Evolutionary conservation across 768 basidiomycete genomes (phyloP), one percentile per base, ranked within the genome.

Genomic region (Russula foetens): DNA sequence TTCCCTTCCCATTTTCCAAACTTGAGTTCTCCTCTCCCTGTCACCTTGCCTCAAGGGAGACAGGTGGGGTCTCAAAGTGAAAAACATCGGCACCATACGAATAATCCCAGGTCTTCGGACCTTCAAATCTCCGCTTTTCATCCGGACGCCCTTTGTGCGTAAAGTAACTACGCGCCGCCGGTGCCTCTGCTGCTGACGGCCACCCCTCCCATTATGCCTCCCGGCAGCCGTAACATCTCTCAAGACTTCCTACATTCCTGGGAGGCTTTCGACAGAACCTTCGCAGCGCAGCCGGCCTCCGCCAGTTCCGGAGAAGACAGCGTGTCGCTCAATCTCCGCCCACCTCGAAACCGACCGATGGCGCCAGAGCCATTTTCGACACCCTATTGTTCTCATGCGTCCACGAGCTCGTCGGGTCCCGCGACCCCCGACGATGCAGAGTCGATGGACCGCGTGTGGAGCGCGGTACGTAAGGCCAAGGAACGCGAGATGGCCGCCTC

Each of bases 401-500:
- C 64, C 26, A 56, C 64, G 33, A 66, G 64, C 56, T 66, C 64
- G 11, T 47, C 64, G 12, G 67, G 56, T 24, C 66, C 63, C 21
- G 48, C 61, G 49, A 65, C 65, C 12, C 65, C 68, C 47, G 60
- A 57, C 12, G 71, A 74, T 31, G 65, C 62, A 49, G 67, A 63
- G 11, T 73, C 73, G 15, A 72, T 88, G 63, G 79, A 86, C 66
- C 73, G 80, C 23, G 71, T 89, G n/a, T 89, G 87, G 87, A 79
- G 74, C 59, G 77, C 79, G 56, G 78, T 89, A 54, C 79, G 85
- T 47, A 78, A 80, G 69, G 76, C 80, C 71, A 89, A 88, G 71
- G 82, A 82, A 52, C 77, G 75, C 63, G 79, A 79, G 66, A 84
- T 88, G 77, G 84, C 84, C 45, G 82, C 82, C 65, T 79, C 84